These are phyloP conservation scores for Marasmius oreades DNA, from an alignment of 1,284 basidiomycete species.

Conservation along the genomic window DNA sequence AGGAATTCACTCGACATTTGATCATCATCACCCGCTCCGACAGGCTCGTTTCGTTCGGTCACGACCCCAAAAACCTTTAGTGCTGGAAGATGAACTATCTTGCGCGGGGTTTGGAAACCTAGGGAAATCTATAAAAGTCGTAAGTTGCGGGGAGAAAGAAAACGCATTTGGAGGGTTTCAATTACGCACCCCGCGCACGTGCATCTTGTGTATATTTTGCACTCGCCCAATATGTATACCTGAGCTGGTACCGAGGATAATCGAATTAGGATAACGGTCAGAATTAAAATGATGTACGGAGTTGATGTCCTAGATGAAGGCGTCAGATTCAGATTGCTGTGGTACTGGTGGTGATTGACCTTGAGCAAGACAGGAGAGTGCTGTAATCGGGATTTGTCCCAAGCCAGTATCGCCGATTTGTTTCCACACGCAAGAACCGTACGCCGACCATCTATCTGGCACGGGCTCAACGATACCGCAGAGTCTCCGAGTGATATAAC, in stretches of 20 bases:
- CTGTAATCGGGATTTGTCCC: constrained; percentile 61
- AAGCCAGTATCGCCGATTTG: constrained; percentile 61
- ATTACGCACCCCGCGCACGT: constrained; percentile 67
- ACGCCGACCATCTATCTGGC: constrained; percentile 44
- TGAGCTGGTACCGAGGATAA: constrained; percentile 55
- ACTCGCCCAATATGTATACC: constrained; percentile 65
- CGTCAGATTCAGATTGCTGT: constrained; percentile 1
- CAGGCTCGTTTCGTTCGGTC: constrained; percentile 48
- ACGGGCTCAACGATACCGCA: constrained; percentile 60
- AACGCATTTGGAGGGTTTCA: background rate
- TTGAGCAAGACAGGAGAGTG: constrained; percentile 74
- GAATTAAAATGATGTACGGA: constrained; percentile 53
- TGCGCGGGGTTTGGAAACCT: constrained; percentile 63
- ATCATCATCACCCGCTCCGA: constrained; percentile 51
- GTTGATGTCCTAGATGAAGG: constrained; percentile 49
- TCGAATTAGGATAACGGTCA: constrained; percentile 42
- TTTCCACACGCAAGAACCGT: constrained; percentile 66
- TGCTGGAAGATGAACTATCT: constrained; percentile 54
- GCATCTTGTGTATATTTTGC: constrained; percentile 74
- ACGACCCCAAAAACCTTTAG: constrained; percentile 64
- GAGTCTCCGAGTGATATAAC: constrained; percentile 63
- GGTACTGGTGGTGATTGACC: constrained; percentile 37
- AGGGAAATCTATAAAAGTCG: constrained; percentile 52
- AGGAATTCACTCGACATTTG: constrained; percentile 55
- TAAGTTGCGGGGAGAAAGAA: constrained; percentile 1